phyloP scores from a whole-genome alignment of 2,329 filamentous ascomycete species.

The Xenoacremonium recifei region DNA sequence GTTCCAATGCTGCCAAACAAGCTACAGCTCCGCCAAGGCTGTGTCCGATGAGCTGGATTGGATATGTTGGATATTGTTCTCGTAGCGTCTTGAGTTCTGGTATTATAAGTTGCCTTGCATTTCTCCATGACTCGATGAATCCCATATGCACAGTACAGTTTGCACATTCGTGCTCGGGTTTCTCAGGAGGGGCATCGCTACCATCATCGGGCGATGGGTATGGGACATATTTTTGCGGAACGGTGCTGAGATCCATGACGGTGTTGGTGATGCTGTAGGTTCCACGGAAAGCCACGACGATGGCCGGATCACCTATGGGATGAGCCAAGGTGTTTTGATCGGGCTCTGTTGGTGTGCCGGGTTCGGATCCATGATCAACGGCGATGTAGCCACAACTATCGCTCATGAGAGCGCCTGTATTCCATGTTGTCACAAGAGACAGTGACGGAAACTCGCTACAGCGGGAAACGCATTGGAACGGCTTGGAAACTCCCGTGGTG shows the following conservation, averaged over 20 bases:
- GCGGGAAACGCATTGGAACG: constrained; percentile 81
- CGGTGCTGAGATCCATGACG: constrained; percentile 82
- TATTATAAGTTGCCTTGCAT: constrained; percentile 68
- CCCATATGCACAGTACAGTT: constrained; percentile 94
- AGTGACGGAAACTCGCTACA: constrained; percentile 82
- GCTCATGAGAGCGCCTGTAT: constrained; percentile 80
- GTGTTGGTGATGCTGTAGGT: constrained; percentile 94
- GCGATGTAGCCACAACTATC: constrained; percentile 95
- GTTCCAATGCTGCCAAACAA: constrained; percentile 79
- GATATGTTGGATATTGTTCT: constrained; percentile 64
- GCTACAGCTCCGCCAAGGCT: constrained; percentile 92
- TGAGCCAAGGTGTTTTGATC: constrained; percentile 5
- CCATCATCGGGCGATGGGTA: constrained; percentile 64
- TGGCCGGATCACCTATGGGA: constrained; percentile 35
- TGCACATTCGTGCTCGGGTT: constrained; percentile 58
- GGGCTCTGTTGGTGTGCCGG: constrained; percentile 8
- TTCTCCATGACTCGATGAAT: constrained; percentile 82
- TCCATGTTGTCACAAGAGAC: constrained; percentile 81
- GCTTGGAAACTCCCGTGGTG: constrained; percentile 74
- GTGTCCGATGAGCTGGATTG: constrained; percentile 80
- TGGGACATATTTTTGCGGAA: constrained; percentile 87
- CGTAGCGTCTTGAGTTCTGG: constrained; percentile 61
- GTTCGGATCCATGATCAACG: constrained; percentile 61
- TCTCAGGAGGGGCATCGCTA: constrained; percentile 29
- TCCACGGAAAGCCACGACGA: constrained; percentile 87